phyloP scores from a whole-genome alignment of 1,284 basidiomycete genomes.

The Marasmius oreades region DNA sequence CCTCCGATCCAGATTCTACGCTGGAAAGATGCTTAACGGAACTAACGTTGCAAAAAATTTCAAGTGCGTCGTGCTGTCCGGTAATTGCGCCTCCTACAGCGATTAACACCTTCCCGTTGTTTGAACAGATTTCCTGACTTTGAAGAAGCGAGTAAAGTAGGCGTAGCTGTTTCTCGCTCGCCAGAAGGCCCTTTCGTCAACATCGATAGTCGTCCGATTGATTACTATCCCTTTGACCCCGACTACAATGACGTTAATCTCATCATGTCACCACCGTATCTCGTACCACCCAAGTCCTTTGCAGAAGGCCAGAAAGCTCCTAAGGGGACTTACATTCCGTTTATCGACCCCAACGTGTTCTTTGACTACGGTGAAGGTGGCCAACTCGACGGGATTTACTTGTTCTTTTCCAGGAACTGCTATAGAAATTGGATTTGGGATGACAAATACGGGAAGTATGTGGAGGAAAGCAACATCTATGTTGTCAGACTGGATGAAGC shows the following conservation, averaged over 20 bases:
- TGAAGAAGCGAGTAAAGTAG: constrained; percentile 10
- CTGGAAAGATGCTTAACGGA: constrained; percentile 1
- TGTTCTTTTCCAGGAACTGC: constrained; percentile 8
- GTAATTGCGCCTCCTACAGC: neutral
- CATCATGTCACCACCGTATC: constrained; percentile 7
- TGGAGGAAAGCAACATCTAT: constrained; percentile 10
- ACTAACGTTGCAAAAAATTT: constrained; percentile 2
- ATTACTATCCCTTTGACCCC: constrained; percentile 10
- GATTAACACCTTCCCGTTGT: neutral
- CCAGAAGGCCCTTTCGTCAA: constrained; percentile 9
- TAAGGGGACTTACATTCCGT: constrained; percentile 6
- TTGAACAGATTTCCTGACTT: constrained; percentile 6
- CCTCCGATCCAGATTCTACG: constrained; percentile 4
- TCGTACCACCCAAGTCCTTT: constrained; percentile 2
- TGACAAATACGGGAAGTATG: constrained; percentile 5
- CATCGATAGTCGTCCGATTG: constrained; percentile 6
- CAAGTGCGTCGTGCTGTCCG: neutral
- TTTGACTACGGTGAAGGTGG: neutral
- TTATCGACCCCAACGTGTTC: constrained; percentile 7
- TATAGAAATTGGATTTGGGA: constrained; percentile 11
- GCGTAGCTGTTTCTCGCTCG: constrained; percentile 7
- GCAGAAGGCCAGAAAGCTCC: constrained; percentile 5
- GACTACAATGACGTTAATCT: constrained; percentile 8
- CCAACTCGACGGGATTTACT: neutral
- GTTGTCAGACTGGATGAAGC: constrained; percentile 5